Conservation (phyloP, 73 alveolate genomes). For the Paramecium pentaurelia region DNA sequence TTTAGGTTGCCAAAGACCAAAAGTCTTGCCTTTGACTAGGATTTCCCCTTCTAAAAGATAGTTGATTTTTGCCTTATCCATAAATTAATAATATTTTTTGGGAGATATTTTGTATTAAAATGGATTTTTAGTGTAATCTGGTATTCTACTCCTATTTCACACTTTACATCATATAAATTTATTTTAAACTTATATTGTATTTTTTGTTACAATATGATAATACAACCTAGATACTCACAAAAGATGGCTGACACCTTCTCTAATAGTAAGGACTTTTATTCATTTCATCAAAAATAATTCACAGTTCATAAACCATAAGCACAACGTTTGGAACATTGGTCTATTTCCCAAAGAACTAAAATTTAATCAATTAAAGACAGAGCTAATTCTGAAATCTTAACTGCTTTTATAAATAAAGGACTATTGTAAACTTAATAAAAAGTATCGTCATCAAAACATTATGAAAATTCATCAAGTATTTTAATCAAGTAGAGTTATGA, state of each 20-base stretch:
- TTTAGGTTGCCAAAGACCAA: slow-evolving; percentile 29
- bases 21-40: slow-evolving; percentile 22
- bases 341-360: background rate
- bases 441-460: background rate
- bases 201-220: background rate
- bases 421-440: background rate
- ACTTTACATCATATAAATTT: background rate
- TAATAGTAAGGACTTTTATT: slow-evolving; percentile 33
- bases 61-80: background rate
- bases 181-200: background rate
- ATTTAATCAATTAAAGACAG: background rate
- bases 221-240: background rate
- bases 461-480: background rate
- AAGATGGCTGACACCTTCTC: background rate
- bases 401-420: background rate
- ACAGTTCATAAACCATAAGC: background rate
- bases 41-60: slow-evolving; percentile 18
- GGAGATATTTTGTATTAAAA: background rate
- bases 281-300: background rate
- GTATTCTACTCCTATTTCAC: background rate
- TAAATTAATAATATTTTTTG: background rate
- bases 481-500: background rate
- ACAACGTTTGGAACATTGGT: background rate
- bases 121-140: background rate
- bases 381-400: background rate